Evolutionary conservation across 352 stramenopile species (phyloP), one percentile per base, ranked within the genome.

Genomic region (Phytophthora sansomeana): DNA sequence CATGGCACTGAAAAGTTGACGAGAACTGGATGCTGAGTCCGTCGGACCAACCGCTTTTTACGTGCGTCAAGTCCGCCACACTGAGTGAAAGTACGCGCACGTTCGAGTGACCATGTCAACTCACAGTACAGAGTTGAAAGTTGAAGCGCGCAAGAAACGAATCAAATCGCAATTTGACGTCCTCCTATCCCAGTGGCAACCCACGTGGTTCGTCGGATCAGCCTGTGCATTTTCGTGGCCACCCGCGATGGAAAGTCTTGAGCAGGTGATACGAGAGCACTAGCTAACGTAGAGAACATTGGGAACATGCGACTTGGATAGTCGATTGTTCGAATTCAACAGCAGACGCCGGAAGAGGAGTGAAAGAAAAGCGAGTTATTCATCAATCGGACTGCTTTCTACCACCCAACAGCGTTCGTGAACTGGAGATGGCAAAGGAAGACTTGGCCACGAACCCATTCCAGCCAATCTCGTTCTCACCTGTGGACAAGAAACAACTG

Each of bases 391-490:
- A 5, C 47, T 36, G n/a, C 21, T 57, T 57, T 35, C 36, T 11
- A 4, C n/a, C 38, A 28, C 38, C 11, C n/a, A n/a, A n/a, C n/a
- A n/a, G n/a, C n/a, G n/a, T n/a, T 24, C 21, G 21, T 24, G 21
- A 24, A 24, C 21, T 24, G 21, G 13, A 62, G 17, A 58, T 69
- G 35, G n/a, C n/a, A 6, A 44, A 61, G 32, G 56, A 43, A 59
- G 17, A 26, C 46, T 51, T 41, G 16, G n/a, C 26, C n/a, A 6
- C 29, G 9, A 64, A 49, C 38, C 76, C 70, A 55, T 82, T 82
- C 46, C 38, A 49, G 26, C 28, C 35, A 26, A 21, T 78, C 10
- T 41, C 49, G 10, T 58, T 85, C 35, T 63, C 59, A 4, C 6
- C 56, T 14, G 32, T 35, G 13, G 63, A 78, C 26, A 42, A 30